phyloP scores from a whole-genome alignment of 2,329 filamentous ascomycete species.

The Alternaria novae-zelandiae region DNA sequence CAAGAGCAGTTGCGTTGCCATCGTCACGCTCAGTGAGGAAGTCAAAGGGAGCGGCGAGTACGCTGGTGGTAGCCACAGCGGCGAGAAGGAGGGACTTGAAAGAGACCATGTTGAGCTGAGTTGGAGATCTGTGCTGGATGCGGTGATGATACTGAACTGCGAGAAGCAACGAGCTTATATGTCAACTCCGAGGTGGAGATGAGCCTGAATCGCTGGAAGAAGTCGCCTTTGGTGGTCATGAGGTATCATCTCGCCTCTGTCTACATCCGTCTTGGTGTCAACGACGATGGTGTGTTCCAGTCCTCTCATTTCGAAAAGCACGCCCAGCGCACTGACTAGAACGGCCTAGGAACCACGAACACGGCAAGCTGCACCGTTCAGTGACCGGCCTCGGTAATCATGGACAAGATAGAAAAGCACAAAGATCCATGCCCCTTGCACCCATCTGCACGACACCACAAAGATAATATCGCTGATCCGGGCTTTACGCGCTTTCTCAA shows the following conservation, averaged over 20 bases:
- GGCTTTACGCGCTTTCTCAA: constrained; percentile 9
- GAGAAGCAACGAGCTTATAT: constrained; percentile 16
- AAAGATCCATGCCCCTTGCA: constrained; percentile 2
- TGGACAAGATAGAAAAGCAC: background rate
- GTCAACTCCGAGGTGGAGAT: constrained; percentile 1
- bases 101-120: constrained; percentile 24
- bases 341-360: background rate
- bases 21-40: constrained; percentile 27
- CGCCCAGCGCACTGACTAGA: constrained; percentile 2
- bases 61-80: constrained; percentile 19
- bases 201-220: constrained; percentile 24
- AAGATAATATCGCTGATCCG: constrained; percentile 10
- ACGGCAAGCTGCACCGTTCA: background rate
- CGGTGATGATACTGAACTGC: constrained; percentile 7
- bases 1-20: constrained; percentile 23
- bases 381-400: background rate
- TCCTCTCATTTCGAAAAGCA: constrained; percentile 8
- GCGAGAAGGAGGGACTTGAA: constrained; percentile 31
- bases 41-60: constrained; percentile 25
- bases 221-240: constrained; percentile 10
- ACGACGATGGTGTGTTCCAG: background rate
- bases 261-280: constrained; percentile 11
- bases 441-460: constrained; percentile 5
- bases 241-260: constrained; percentile 6
- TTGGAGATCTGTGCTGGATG: constrained; percentile 11